Evolutionary conservation across 192 early-diverging fungal genomes (phyloP), one percentile per base, ranked within the genome.

Genomic region (Linnemannia hyalina): DNA sequence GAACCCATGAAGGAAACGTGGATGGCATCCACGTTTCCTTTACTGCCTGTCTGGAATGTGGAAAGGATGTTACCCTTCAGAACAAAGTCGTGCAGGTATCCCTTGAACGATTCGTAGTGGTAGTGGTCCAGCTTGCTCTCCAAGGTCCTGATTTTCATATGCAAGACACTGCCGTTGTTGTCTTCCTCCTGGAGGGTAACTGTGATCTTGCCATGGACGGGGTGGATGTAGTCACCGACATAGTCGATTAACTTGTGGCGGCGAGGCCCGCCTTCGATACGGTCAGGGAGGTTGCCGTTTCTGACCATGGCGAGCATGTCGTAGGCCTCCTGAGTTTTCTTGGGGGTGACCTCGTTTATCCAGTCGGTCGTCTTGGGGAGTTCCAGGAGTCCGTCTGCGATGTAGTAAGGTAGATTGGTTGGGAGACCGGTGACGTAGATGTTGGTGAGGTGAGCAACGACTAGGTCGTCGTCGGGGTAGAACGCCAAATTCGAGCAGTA

Each of bases 381-480:
- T 2, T 32, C 32, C 16, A 74, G 35, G 47, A 74, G 49, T 10
- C 47, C 42, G 22, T 74, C 73, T 0, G 49, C 73, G 29, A 74
- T 47, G 73, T 54, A 54, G 44, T 54, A 74, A 9, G n/a, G 49
- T n/a, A 54, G 18, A 13, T 35, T 22, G 16, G 23, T 42, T 1
- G 40, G 15, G 42, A 74, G 35, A 0, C 23, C 22, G 29, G 29
- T 41, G 22, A 65, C 26, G 23, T 76, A 38, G 7, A 38, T 63
- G 75, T 76, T 76, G 41, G 32, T 5, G 22, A 76, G 35, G 5
- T 38, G 23, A 26, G 57, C 57, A n/a, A 76, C 18, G 15, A 42
- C 57, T 22, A 76, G 40, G 35, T 76, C 75, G 4, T 40, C 52
- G 40, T 76, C 57, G 13, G 75, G 75, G 75, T 60, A 76, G 32